A percentile compares a stretch with the other conserved stretches of the same genome.
phyloP scores from a whole-genome alignment of 768 basidiomycete genomes.

The Tylopilus rubrobrunneus region DNA sequence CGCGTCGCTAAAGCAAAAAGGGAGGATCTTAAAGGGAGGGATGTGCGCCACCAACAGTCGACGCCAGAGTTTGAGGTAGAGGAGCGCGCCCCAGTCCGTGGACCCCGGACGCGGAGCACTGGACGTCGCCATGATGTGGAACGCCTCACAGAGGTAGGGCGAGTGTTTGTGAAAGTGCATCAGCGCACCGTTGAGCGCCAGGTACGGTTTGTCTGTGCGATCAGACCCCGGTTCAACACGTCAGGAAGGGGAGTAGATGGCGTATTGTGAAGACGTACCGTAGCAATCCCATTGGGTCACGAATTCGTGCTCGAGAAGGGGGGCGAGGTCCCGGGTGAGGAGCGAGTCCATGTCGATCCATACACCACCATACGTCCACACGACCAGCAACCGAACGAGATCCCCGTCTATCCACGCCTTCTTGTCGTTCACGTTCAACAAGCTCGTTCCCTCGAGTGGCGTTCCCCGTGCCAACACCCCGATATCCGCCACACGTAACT shows the following conservation, averaged over 20 bases:
- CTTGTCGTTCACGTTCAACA: slow-evolving; percentile 61
- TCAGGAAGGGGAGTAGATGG: neutral
- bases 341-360: slow-evolving; percentile 99
- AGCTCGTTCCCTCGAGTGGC: slow-evolving; percentile 59
- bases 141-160: slow-evolving; percentile 95
- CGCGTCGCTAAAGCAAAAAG: slow-evolving; percentile 93
- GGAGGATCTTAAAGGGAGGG: slow-evolving; percentile 87
- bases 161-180: slow-evolving; percentile 92
- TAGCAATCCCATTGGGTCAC: slow-evolving; percentile 99
- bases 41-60: slow-evolving; percentile 68
- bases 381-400: slow-evolving; percentile 77
- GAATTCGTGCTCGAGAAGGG: slow-evolving; percentile 90
- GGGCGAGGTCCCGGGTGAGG: slow-evolving; percentile 80
- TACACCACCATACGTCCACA: slow-evolving; percentile 89
- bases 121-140: slow-evolving; percentile 81
- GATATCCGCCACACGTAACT: slow-evolving; percentile 68
- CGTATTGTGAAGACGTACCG: slow-evolving; percentile 45
- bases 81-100: slow-evolving; percentile 90
- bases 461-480: slow-evolving; percentile 68
- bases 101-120: slow-evolving; percentile 70
- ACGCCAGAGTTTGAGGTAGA: slow-evolving; percentile 91
- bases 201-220: slow-evolving; percentile 61
- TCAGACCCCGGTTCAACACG: neutral
- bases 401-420: slow-evolving; percentile 97
- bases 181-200: slow-evolving; percentile 86